Evolutionary conservation across 164 flowering plant species (phyloP).

Genomic region (Vitis vinifera): DNA sequence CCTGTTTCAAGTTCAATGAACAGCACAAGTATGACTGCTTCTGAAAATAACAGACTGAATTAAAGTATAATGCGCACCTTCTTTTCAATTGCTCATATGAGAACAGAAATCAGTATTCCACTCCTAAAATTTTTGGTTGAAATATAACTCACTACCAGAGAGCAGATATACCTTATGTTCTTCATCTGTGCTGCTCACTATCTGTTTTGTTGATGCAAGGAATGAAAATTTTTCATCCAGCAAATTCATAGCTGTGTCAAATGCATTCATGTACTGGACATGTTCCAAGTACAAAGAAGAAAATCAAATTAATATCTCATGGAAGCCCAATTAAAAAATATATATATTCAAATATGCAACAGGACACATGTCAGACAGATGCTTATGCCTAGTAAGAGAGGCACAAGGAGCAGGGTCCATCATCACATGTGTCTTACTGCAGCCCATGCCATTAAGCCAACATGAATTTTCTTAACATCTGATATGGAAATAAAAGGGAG

Average conservation of each 20-base stretch:
- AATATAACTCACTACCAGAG: not conserved
- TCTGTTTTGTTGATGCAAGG: constrained; percentile 79
- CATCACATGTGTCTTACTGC: not conserved
- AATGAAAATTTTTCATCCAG: constrained; percentile 81
- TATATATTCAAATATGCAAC: not conserved
- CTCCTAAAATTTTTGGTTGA: not conserved
- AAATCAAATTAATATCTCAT: not conserved
- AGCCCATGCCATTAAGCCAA: not conserved
- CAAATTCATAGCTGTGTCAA: constrained; percentile 84
- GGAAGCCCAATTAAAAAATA: not conserved
- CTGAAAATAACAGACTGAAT: not conserved
- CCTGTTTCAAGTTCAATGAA: too few relatives aligned
- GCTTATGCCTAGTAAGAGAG: not conserved
- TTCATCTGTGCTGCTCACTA: constrained; percentile 80
- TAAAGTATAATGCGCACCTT: not conserved
- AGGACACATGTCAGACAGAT: constrained; percentile 7
- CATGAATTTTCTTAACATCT: not conserved
- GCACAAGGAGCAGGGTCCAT: not conserved
- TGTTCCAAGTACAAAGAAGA: constrained; percentile 17
- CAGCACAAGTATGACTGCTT: too few relatives aligned
- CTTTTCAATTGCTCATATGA: not conserved
- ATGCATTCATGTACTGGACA: constrained; percentile 90
- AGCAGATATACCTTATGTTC: constrained; percentile 66
- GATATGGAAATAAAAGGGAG: not conserved
- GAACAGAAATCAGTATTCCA: not conserved